phyloP scores from a whole-genome alignment of 345 rosid genomes.

The Ricinus communis region DNA sequence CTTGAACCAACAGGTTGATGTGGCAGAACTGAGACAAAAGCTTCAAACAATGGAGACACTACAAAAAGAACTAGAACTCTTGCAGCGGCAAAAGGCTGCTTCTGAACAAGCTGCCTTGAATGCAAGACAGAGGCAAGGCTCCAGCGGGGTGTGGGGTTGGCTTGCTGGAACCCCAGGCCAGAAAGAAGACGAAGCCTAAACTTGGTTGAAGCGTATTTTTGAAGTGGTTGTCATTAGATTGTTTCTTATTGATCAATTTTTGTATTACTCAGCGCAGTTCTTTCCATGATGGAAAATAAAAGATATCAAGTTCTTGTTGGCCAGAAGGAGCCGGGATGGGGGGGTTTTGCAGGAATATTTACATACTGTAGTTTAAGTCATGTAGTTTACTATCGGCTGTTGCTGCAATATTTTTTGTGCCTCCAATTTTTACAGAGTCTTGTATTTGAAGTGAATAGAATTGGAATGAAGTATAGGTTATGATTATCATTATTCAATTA shows the following conservation, averaged over 20 bases:
- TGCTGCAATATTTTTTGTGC: neutral
- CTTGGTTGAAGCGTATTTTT: neutral
- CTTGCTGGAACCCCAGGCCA: conserved; percentile 73
- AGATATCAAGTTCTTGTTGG: conserved; percentile 25
- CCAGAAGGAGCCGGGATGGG: neutral
- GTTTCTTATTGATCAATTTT: neutral
- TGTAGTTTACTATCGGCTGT: conserved; percentile 3
- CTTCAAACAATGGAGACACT: conserved; percentile 82
- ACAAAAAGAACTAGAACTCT: conserved; percentile 86
- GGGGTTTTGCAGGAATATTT: conserved; percentile 24
- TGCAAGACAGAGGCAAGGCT: conserved; percentile 70
- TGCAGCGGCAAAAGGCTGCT: conserved; percentile 92
- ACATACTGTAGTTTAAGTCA: conserved; percentile 14
- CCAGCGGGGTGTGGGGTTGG: conserved; percentile 99
- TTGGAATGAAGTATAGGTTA: conserved; percentile 19
- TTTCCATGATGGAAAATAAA: conserved; percentile 23
- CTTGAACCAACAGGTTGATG: conserved; percentile 72
- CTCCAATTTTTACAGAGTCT: conserved; percentile 15
- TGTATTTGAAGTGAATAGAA: conserved; percentile 15
- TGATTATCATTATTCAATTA: conserved; percentile 2
- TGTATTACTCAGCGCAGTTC: conserved; percentile 2
- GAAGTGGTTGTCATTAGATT: conserved; percentile 4
- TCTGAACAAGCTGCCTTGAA: conserved; percentile 84
- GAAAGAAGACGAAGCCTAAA: conserved; percentile 34
- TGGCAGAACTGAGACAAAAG: conserved; percentile 92